Percentiles rank a stretch among this genome's conserved stretches.
These are phyloP conservation scores for Aureobasidium sp. DNA, from an alignment of 2,329 filamentous ascomycete species.

Conservation along the genomic window DNA sequence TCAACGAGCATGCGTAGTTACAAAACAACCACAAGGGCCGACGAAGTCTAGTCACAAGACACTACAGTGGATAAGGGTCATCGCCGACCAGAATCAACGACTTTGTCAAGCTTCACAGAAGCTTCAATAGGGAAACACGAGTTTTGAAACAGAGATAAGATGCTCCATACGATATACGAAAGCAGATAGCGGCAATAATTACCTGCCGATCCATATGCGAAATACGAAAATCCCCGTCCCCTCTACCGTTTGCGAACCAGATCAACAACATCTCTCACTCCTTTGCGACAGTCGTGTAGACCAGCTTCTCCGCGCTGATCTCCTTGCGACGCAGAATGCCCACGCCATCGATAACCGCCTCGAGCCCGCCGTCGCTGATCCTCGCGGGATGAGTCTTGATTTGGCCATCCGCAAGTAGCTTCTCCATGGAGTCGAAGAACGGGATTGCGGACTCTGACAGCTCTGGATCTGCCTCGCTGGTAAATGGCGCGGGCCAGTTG, in stretches of 20 bases:
- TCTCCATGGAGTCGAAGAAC: not conserved
- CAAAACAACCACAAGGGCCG: no score
- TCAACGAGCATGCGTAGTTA: no score
- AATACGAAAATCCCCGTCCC: not conserved
- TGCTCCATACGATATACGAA: not conserved
- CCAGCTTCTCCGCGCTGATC: constrained; percentile 1
- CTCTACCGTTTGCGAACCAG: not conserved
- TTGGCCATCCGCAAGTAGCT: not conserved
- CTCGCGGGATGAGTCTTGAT: not conserved
- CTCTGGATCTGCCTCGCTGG: constrained; percentile 4
- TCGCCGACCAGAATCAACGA: no score
- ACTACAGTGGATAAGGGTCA: no score
- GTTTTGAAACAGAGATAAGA: no score
- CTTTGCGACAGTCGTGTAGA: not conserved
- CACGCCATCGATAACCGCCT: not conserved
- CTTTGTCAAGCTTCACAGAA: not conserved
- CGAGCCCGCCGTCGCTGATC: not conserved
- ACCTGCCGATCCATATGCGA: not conserved
- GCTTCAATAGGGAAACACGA: not conserved
- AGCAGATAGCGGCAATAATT: not conserved
- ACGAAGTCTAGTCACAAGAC: no score
- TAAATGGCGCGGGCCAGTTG: not conserved
- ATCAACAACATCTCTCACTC: not conserved
- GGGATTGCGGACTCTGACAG: not conserved
- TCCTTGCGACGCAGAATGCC: not conserved